Base-by-base conservation (phyloP, 2,329 filamentous ascomycete species). In the Alternaria arbusti region DNA sequence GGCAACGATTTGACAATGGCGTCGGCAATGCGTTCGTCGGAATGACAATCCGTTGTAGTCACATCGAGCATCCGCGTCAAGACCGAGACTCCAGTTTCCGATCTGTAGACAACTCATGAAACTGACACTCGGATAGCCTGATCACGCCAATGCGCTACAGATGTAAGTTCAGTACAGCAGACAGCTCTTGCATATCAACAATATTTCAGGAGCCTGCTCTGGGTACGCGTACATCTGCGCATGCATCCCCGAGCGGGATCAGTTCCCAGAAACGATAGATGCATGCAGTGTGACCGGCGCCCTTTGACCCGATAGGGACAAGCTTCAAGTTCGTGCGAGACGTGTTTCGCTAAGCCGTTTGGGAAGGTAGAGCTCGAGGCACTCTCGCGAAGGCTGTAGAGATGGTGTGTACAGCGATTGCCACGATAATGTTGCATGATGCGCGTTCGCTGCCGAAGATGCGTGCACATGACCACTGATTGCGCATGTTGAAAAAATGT, bases 351-450 rank as follows among this genome's bases (percentile, higher is more conserved):
- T 63, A 59, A 55, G 50, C 50, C 32, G 43, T 55, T 63, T n/a
- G 32, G 57, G 60, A 63, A 63, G 60, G 60, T 63, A 44, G 54
- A 30, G 30, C 20, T 49, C 30, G 10, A 30, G 56, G 50, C 26
- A 55, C 10, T 13, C 26, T 25, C 40, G n/a, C 17, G 32, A 30
- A 22, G 22, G 46, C 12, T 57, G 45, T 17, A 12, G 8, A 49
- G 43, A 54, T 54, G 12, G 60, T 49, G 56, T 63, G 17, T 15
- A 44, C 30, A 22, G 47, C 47, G 59, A 47, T 43, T 32, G 22
- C 22, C 8, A 62, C 30, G 32, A 49, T 32, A 50, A 49, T 7
- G 20, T 28, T 49, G 25, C 30, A 30, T 51, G 10, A 25, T 13
- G 13, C 30, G 49, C 40, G 7, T 17, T 57, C 9, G 13, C 40